phyloP scores from a whole-genome alignment of 2,329 filamentous ascomycete species.

The Dactylonectria estremocensis region DNA sequence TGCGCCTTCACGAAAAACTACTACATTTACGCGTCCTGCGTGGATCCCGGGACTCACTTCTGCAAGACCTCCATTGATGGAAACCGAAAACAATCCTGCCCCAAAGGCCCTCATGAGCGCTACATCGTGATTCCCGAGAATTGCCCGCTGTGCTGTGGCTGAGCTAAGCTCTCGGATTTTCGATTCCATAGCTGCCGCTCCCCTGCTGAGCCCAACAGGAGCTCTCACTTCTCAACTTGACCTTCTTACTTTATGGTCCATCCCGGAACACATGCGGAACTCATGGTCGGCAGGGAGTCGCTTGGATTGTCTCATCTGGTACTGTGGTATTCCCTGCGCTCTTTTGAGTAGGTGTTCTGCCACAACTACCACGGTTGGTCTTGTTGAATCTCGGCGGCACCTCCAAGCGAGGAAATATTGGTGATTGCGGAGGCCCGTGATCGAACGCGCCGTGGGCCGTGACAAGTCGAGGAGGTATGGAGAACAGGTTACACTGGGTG shows the following conservation, averaged over 20 bases:
- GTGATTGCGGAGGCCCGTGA: slow-evolving; percentile 4
- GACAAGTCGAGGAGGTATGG: slow-evolving; percentile 6
- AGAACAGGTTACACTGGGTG: slow-evolving; percentile 26
- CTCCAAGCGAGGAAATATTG: slow-evolving; percentile 5
- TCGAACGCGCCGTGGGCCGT: slow-evolving; percentile 10
- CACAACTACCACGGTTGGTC: slow-evolving; percentile 6
- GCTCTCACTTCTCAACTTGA: not conserved
- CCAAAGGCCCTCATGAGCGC: slow-evolving; percentile 78
- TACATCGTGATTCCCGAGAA: slow-evolving; percentile 79
- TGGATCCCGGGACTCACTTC: slow-evolving; percentile 79
- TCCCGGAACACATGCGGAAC: not conserved
- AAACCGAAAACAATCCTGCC: slow-evolving; percentile 70
- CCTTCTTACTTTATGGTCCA: not conserved
- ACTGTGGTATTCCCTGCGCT: slow-evolving; percentile 2
- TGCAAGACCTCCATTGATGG: slow-evolving; percentile 79
- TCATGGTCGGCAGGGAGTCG: slow-evolving; percentile 2
- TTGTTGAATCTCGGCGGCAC: slow-evolving; percentile 6
- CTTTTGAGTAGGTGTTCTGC: not conserved
- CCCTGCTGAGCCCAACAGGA: slow-evolving; percentile 6
- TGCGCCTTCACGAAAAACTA: slow-evolving; percentile 82
- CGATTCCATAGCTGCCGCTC: slow-evolving; percentile 9
- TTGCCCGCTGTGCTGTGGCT: slow-evolving; percentile 64
- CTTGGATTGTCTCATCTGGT: slow-evolving; percentile 5
- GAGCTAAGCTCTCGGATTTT: slow-evolving; percentile 34
- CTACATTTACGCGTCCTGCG: slow-evolving; percentile 81